phyloP scores from a whole-genome alignment of 2,329 filamentous ascomycete species.

The Westerdykella ornata region DNA sequence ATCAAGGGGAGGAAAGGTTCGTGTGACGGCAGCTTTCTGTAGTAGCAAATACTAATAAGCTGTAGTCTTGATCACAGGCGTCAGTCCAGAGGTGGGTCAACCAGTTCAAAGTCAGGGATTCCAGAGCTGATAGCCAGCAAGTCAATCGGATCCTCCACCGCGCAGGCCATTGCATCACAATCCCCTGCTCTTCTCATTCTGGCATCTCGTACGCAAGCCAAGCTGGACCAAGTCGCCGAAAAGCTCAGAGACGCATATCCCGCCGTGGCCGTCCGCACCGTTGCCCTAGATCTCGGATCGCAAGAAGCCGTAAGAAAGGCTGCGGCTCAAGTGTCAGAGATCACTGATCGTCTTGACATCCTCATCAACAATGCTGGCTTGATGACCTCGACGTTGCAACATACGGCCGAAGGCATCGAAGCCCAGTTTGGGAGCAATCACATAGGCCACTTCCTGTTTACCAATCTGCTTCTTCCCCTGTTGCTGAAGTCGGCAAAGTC shows the following conservation, averaged over 20 bases:
- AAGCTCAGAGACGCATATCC: slow-evolving; percentile 27
- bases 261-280: slow-evolving; percentile 16
- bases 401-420: slow-evolving; percentile 43
- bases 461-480: slow-evolving; percentile 38
- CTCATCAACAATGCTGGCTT: slow-evolving; percentile 44
- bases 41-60: slow-evolving; percentile 3
- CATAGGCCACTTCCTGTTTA: slow-evolving; percentile 44
- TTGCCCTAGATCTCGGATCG: slow-evolving; percentile 37
- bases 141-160: slow-evolving; percentile 26
- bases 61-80: slow-evolving; percentile 36
- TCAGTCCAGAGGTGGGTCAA: slow-evolving; percentile 18
- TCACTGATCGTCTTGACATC: slow-evolving; percentile 36
- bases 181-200: slow-evolving; percentile 24
- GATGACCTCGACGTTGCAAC: slow-evolving; percentile 21
- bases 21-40: background rate
- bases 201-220: slow-evolving; percentile 41
- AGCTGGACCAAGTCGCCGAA: slow-evolving; percentile 37
- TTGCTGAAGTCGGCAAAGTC: slow-evolving; percentile 32
- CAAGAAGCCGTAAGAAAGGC: slow-evolving; percentile 34
- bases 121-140: background rate
- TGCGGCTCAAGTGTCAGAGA: slow-evolving; percentile 22
- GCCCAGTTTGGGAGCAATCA: slow-evolving; percentile 45
- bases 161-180: slow-evolving; percentile 24
- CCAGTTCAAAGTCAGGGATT: background rate
- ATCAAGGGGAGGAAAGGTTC: slow-evolving; percentile 25